These are phyloP conservation scores for Closterium sp. DNA, from an alignment of 139 green algal species.

Conservation along the genomic window DNA sequence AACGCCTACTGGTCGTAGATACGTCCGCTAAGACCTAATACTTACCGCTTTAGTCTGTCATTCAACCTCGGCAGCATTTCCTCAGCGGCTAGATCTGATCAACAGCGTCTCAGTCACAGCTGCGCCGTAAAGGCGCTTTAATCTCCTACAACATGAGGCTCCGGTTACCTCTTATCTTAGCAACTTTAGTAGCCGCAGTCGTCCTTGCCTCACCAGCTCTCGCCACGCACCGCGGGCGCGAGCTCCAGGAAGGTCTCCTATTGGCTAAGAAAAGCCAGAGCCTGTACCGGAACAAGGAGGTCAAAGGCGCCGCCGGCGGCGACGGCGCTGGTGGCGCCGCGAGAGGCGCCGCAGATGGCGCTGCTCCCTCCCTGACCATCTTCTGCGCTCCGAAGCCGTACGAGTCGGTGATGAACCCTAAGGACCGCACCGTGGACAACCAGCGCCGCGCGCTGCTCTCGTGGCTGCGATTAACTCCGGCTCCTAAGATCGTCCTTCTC, in stretches of 20 bases:
- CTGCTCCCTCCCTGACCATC: constrained; percentile 11
- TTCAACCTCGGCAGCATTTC: no score
- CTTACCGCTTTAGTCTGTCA: no score
- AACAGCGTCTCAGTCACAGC: no score
- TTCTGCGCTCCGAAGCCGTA: constrained; percentile 39
- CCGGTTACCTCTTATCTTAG: neutral
- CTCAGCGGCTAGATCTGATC: no score
- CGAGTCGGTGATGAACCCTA: neutral
- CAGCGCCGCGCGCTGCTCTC: constrained; percentile 40
- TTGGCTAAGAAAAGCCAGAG: neutral
- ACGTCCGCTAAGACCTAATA: no score
- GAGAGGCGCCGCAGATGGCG: neutral
- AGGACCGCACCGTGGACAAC: neutral
- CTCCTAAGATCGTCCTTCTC: constrained; percentile 30
- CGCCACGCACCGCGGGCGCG: neutral
- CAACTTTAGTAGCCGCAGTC: neutral
- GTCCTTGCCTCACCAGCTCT: neutral
- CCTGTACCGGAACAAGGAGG: neutral
- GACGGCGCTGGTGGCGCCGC: neutral
- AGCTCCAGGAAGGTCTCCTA: neutral
- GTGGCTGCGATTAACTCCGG: constrained; percentile 26
- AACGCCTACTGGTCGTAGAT: no score
- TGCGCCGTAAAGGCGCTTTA: neutral
- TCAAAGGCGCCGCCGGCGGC: neutral
- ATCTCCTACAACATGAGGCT: neutral